Evolutionary conservation across 257 asterid genomes (phyloP).

Genomic region (Solanum boliviense): DNA sequence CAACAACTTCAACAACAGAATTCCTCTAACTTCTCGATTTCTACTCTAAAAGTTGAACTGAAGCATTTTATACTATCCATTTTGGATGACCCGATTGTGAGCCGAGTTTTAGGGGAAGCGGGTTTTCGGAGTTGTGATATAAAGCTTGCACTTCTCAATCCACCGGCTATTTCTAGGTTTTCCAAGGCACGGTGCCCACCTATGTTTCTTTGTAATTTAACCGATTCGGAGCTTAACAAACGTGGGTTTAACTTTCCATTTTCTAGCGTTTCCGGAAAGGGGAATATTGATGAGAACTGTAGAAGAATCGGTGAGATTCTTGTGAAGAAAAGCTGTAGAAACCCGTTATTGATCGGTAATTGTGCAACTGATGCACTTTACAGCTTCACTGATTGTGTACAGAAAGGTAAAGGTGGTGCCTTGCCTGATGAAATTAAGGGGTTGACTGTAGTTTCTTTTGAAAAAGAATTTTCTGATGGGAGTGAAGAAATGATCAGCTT

Average conservation of each 20-base stretch:
- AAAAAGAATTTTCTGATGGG: slow-evolving; percentile 38
- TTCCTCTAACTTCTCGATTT: slow-evolving; percentile 31
- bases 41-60: slow-evolving; percentile 67
- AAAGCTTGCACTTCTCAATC: slow-evolving; percentile 60
- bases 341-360: slow-evolving; percentile 66
- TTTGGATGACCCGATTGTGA: slow-evolving; percentile 89
- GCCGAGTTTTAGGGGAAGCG: slow-evolving; percentile 84
- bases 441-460: slow-evolving; percentile 32
- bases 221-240: slow-evolving; percentile 35
- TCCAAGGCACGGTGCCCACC: slow-evolving; percentile 45
- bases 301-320: slow-evolving; percentile 57
- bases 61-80: slow-evolving; percentile 73
- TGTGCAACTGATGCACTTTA: slow-evolving; percentile 49
- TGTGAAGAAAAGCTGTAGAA: slow-evolving; percentile 26
- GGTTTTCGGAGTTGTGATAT: slow-evolving; percentile 77
- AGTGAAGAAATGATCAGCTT: slow-evolving; percentile 31
- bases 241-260: slow-evolving; percentile 48
- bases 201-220: slow-evolving; percentile 28
- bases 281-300: slow-evolving; percentile 39
- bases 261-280: slow-evolving; percentile 20
- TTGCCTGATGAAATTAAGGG: slow-evolving; percentile 50
- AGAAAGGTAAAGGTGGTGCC: slow-evolving; percentile 35
- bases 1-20: slow-evolving; percentile 48
- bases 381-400: slow-evolving; percentile 35
- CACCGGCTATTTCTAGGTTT: slow-evolving; percentile 42